A percentile compares a stretch with the other conserved stretches of the same genome.
These are phyloP conservation scores for Tolypocladium sp. DNA, from an alignment of 2,329 filamentous ascomycete species.

Conservation along the genomic window DNA sequence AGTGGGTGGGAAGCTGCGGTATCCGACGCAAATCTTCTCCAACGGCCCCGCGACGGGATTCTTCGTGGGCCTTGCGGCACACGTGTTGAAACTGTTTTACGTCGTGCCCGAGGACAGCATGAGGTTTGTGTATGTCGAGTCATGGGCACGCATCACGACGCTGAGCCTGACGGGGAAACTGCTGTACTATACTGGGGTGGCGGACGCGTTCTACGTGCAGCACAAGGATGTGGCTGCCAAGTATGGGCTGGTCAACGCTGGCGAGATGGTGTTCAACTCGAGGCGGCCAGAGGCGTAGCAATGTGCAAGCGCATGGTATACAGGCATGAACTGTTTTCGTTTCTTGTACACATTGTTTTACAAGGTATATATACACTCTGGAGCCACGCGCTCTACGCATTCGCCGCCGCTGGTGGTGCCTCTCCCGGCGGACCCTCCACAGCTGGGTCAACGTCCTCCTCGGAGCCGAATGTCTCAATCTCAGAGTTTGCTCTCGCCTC, in stretches of 20 bases:
- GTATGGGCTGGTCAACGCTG: constrained; percentile 27
- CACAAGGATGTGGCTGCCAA: constrained; percentile 54
- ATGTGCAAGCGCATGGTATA: neutral
- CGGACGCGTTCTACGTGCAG: constrained; percentile 76
- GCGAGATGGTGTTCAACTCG: constrained; percentile 30
- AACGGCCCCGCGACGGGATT: constrained; percentile 88
- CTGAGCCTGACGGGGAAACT: constrained; percentile 80
- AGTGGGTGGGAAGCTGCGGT: constrained; percentile 20
- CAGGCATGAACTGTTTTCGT: neutral
- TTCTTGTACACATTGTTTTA: constrained; percentile 10
- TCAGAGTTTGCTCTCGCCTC: constrained; percentile 30
- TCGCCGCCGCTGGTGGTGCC: neutral
- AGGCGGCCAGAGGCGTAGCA: constrained; percentile 12
- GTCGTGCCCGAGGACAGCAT: constrained; percentile 45
- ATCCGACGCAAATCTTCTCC: constrained; percentile 69
- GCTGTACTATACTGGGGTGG: constrained; percentile 52
- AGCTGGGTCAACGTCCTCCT: constrained; percentile 15
- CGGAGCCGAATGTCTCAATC: constrained; percentile 32
- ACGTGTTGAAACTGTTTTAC: constrained; percentile 36
- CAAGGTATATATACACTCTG: constrained; percentile 9
- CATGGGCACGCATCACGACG: constrained; percentile 76
- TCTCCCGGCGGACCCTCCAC: constrained; percentile 13
- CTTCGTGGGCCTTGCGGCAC: constrained; percentile 51
- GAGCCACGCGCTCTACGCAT: neutral
- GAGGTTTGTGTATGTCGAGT: constrained; percentile 80